Evolutionary conservation across 805 yeast genomes (phyloP), one percentile per base, ranked within the genome.

Genomic region (Saccharomycopsis vini): DNA sequence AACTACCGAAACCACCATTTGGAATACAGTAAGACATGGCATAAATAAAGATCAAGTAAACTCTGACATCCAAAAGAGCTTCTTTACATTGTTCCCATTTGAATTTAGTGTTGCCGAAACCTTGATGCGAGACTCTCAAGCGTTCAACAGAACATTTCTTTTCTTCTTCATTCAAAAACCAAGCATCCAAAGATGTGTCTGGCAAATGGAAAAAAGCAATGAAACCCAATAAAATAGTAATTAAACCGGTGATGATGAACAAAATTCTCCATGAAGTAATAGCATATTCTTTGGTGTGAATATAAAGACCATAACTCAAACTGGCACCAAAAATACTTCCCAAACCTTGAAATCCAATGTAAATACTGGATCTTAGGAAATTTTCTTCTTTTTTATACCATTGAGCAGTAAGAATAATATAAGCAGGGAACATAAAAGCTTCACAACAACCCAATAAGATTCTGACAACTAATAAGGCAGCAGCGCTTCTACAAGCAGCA

Each of bases 211-310:
- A 39, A 71, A 58, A 2, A 66, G 32, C 12, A 68, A 36, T 10
- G 77, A 78, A 16, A 70, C 50, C 4, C 63, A 70, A 50, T 4
- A 64, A 52, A 12, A 73, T 55, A 1, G 83, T 75, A 45, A 75
- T 62, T n/a, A 64, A 55, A 4, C 87, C 87, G 34, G 71, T 62
- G 15, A 76, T 62, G 34, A 79, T 57, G 53, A 68, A 79, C 2
- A 74, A 52, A n/a, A 71, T 52, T 53, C 69, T 69, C 83, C 83
- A 79, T 2, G 75, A 59, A 7, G 52, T 62, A 19, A 73, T 56
- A 26, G 62, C 45, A n/a, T n/a, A n/a, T n/a, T n/a, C n/a, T n/a
- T n/a, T n/a, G n/a, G n/a, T n/a, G n/a, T n/a, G n/a, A n/a, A n/a
- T n/a, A n/a, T n/a, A n/a, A n/a, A n/a, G n/a, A n/a, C n/a, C n/a